A percentile compares a stretch with the other conserved stretches of the same genome.
phyloP scores from a whole-genome alignment of 2,329 filamentous ascomycete species.

The Ceratocystiopsis brevicomis region DNA sequence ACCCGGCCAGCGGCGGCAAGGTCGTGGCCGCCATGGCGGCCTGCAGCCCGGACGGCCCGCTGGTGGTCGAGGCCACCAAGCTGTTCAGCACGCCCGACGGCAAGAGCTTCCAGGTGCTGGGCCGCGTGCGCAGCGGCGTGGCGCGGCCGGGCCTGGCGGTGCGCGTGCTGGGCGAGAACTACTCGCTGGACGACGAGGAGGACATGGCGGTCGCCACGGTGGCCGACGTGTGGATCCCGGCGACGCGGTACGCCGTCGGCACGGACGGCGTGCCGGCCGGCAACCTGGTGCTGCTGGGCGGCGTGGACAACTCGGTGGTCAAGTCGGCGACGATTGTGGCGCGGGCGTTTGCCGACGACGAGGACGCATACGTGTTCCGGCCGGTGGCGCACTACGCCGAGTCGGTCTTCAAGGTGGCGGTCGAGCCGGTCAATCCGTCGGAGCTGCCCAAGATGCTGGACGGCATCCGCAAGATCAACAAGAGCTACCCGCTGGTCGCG shows the following conservation, averaged over 20 bases:
- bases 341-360: slow-evolving; percentile 60
- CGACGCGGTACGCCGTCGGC: slow-evolving; percentile 82
- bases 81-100: slow-evolving; percentile 81
- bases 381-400: slow-evolving; percentile 90
- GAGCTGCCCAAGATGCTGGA: slow-evolving; percentile 98
- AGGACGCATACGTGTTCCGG: slow-evolving; percentile 89
- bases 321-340: slow-evolving; percentile 88
- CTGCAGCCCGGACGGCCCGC: slow-evolving; percentile 75
- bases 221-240: slow-evolving; percentile 70
- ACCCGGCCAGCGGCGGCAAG: slow-evolving; percentile 35
- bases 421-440: slow-evolving; percentile 94
- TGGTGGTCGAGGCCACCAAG: slow-evolving; percentile 86
- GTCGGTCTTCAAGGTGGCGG: slow-evolving; percentile 91
- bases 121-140: slow-evolving; percentile 81
- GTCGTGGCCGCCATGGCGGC: slow-evolving; percentile 60
- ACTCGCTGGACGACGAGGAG: slow-evolving; percentile 92
- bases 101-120: slow-evolving; percentile 77
- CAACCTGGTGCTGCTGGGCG: slow-evolving; percentile 79
- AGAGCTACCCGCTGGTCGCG: slow-evolving; percentile 85
- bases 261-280: slow-evolving; percentile 85
- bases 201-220: slow-evolving; percentile 85
- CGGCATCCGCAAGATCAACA: slow-evolving; percentile 89
- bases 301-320: slow-evolving; percentile 94
- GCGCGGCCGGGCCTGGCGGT: slow-evolving; percentile 67
- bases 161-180: slow-evolving; percentile 82